A percentile compares a stretch with the other conserved stretches of the same genome.
Evolutionary conservation across 1,139 yeast genomes (phyloP).

Genomic region (Magnusiomyces starmeri): DNA sequence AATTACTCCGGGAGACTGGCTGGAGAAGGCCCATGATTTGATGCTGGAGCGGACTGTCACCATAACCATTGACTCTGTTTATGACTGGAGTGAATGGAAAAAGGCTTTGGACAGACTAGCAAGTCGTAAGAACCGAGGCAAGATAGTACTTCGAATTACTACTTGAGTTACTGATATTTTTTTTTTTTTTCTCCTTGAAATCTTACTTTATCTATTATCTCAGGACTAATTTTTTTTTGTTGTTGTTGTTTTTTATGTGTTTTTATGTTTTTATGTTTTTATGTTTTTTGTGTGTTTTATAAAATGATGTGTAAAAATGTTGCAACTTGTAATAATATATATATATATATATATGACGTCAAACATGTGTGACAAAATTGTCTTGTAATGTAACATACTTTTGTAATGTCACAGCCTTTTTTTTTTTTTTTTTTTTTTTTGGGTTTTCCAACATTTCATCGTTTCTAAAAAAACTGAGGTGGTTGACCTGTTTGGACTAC

Average conservation of each 20-base stretch:
- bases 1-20: conserved; percentile 26
- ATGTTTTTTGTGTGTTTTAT: background rate
- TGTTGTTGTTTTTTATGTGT: background rate
- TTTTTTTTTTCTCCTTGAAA: too few relatives aligned
- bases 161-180: conserved; percentile 3
- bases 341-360: too few relatives aligned
- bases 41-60: conserved; percentile 39
- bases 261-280: too few relatives aligned
- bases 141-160: conserved; percentile 39
- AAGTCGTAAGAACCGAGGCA: conserved; percentile 52
- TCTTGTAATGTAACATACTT: background rate
- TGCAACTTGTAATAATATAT: too few relatives aligned
- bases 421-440: too few relatives aligned
- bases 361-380: too few relatives aligned
- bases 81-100: conserved; percentile 42
- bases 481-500: too few relatives aligned
- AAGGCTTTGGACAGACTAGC: conserved; percentile 44
- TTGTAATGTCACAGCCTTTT: too few relatives aligned
- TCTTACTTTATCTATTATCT: background rate
- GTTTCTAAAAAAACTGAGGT: background rate
- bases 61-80: conserved; percentile 48
- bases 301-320: too few relatives aligned
- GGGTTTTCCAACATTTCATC: background rate
- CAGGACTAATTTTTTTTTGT: background rate
- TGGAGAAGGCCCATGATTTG: conserved; percentile 31